These are phyloP conservation scores for Cyberlindnera lachancei DNA, from an alignment of 805 yeast species.

Conservation along the genomic window DNA sequence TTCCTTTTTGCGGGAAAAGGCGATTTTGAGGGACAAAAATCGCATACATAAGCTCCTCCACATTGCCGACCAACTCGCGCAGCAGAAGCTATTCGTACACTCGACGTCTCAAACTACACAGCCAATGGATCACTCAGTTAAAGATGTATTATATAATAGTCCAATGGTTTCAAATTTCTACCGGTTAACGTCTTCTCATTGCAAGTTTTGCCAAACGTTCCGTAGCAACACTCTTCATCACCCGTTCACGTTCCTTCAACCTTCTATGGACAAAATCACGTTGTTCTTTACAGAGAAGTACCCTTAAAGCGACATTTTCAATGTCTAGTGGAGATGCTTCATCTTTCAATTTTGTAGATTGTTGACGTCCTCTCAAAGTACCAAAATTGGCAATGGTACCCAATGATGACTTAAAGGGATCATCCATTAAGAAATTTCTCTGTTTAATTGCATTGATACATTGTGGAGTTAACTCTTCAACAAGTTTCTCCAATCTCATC, in stretches of 20 bases:
- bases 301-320: constrained; percentile 67
- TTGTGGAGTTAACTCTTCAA: constrained; percentile 50
- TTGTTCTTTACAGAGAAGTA: constrained; percentile 61
- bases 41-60: too few species aligned
- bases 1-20: too few species aligned
- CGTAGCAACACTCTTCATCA: constrained; percentile 26
- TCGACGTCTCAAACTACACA: too few species aligned
- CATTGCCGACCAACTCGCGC: too few species aligned
- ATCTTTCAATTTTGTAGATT: not conserved
- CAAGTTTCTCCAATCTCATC: constrained; percentile 43
- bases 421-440: constrained; percentile 35
- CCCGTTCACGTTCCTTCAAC: constrained; percentile 51
- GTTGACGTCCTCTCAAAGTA: constrained; percentile 46
- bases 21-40: too few species aligned
- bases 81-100: too few species aligned
- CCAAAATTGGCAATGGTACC: constrained; percentile 69
- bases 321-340: constrained; percentile 1
- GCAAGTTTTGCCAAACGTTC: constrained; percentile 24
- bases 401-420: constrained; percentile 22
- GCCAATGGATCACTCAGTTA: too few species aligned
- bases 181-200: constrained; percentile 1
- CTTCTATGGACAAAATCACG: constrained; percentile 49
- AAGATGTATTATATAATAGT: too few species aligned
- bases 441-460: constrained; percentile 43
- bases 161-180: too few species aligned